Conservation (phyloP, 2,329 filamentous ascomycete species). For the Tolypocladium endophyticum region DNA sequence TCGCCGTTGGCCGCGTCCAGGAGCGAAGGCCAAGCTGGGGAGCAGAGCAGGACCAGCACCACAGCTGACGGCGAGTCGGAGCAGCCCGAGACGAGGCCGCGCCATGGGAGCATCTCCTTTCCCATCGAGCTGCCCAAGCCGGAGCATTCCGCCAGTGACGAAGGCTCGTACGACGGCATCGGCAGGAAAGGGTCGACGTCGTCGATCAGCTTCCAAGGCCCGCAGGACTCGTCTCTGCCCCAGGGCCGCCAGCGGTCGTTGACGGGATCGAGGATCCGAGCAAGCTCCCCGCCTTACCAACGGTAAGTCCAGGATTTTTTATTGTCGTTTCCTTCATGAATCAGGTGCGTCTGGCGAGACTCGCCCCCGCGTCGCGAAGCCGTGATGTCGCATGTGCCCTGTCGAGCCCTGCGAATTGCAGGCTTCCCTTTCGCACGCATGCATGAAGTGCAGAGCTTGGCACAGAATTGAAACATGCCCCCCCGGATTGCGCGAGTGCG, state of each 20-base stretch:
- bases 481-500: not conserved
- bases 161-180: not conserved
- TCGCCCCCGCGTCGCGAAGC: not conserved
- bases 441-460: not conserved
- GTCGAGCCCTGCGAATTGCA: not conserved
- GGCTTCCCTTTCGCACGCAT: not conserved
- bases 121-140: conserved; percentile 20
- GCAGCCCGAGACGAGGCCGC: conserved; percentile 20
- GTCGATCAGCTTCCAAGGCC: conserved; percentile 36
- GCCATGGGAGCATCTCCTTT: conserved; percentile 22
- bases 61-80: conserved; percentile 12
- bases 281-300: conserved; percentile 36
- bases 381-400: not conserved
- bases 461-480: not conserved
- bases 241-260: conserved; percentile 37
- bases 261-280: conserved; percentile 29
- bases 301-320: conserved; percentile 25
- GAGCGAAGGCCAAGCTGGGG: not conserved
- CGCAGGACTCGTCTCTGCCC: conserved; percentile 32
- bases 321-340: not conserved
- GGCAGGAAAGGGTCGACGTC: conserved; percentile 30
- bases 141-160: conserved; percentile 7
- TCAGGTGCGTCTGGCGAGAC: not conserved
- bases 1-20: conserved; percentile 9
- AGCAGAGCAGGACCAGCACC: conserved; percentile 8